These are phyloP conservation scores for Calamus simplicifolius DNA, from an alignment of 176 grass and related monocot genomes.

Conservation along the genomic window DNA sequence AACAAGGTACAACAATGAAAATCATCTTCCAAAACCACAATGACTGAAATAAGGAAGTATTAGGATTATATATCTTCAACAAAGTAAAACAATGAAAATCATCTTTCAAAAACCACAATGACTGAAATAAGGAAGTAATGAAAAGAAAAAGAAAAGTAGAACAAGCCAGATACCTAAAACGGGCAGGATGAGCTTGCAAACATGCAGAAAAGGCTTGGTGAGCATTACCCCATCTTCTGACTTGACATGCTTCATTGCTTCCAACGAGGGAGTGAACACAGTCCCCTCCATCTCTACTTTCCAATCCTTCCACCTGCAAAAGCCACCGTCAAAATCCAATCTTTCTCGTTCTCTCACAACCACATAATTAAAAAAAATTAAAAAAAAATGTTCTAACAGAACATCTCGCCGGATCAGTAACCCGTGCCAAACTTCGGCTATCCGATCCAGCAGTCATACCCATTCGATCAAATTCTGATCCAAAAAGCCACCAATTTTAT, in stretches of 20 bases:
- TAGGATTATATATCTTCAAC: no score
- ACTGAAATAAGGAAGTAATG: no score
- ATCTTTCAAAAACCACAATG: no score
- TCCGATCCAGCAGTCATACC: neutral
- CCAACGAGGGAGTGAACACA: constrained; percentile 58
- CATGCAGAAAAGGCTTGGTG: constrained; percentile 70
- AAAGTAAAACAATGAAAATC: no score
- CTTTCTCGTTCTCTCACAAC: neutral
- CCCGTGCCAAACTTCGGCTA: constrained; percentile 2
- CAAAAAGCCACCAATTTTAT: neutral
- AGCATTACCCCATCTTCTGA: constrained; percentile 50
- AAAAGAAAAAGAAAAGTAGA: neutral
- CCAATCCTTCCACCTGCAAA: constrained; percentile 6
- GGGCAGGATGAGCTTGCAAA: constrained; percentile 84
- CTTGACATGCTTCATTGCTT: constrained; percentile 71
- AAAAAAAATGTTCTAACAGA: constrained; percentile 3
- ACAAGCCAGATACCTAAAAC: constrained; percentile 51
- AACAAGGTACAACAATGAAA: no score
- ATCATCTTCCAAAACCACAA: no score
- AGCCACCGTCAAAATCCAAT: constrained; percentile 3
- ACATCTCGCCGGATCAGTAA: neutral
- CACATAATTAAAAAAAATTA: constrained; percentile 9
- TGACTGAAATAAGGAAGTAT: no score
- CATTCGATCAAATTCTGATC: neutral
- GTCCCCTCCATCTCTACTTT: constrained; percentile 48